Conservation (phyloP, 2,329 filamentous ascomycete genomes). For the Aspergillus costaricaensis region DNA sequence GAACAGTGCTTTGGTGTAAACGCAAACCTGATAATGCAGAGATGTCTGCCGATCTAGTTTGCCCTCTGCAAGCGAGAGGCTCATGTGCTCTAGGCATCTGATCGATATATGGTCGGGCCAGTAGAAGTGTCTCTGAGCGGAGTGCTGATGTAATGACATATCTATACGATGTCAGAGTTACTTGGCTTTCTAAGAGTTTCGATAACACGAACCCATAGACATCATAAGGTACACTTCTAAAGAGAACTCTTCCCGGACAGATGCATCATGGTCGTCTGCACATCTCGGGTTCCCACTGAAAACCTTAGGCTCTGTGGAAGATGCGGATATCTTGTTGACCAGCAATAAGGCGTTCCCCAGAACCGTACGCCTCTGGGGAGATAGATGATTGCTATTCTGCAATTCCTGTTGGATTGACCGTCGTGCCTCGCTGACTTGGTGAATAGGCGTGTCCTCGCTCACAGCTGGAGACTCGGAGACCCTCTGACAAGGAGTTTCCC, state of each 20-base stretch:
- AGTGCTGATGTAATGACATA: background rate
- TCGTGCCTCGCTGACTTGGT: background rate
- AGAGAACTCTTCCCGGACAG: background rate
- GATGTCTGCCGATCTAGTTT: background rate
- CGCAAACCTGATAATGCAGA: constrained; percentile 1
- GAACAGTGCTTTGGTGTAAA: background rate
- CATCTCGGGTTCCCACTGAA: background rate
- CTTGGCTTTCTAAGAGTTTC: background rate
- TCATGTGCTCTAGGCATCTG: background rate
- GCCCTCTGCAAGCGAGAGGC: constrained; percentile 1
- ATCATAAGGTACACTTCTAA: background rate
- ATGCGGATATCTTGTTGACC: background rate
- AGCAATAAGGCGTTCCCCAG: background rate
- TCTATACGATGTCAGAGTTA: background rate
- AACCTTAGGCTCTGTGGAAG: background rate
- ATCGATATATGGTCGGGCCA: constrained; percentile 2
- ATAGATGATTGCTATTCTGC: background rate
- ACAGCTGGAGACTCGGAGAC: background rate
- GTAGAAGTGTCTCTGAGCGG: background rate
- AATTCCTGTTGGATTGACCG: background rate
- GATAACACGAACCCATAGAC: background rate
- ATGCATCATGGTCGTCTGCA: background rate
- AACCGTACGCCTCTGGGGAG: background rate
- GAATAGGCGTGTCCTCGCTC: background rate
- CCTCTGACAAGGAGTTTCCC: background rate